These are phyloP conservation scores for Zanthoxylum bungeanum DNA, from an alignment of 345 rosid species.

Conservation along the genomic window DNA sequence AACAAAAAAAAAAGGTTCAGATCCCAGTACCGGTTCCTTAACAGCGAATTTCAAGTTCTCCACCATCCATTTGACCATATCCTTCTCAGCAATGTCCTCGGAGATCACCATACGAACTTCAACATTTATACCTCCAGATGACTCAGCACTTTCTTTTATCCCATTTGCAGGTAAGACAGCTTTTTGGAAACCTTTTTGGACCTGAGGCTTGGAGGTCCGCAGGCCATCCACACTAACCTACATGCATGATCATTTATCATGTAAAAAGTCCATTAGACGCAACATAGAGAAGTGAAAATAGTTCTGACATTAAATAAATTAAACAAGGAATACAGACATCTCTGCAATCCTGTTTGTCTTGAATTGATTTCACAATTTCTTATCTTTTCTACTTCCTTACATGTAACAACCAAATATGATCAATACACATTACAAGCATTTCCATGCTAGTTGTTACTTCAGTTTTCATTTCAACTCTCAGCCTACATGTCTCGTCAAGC, in stretches of 20 bases:
- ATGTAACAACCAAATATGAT: background rate
- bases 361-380: background rate
- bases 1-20: slow-evolving; percentile 22
- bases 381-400: too few species aligned
- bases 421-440: too few species aligned
- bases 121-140: slow-evolving; percentile 65
- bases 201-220: slow-evolving; percentile 76
- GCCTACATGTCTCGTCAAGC: background rate
- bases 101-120: slow-evolving; percentile 63
- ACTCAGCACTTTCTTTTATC: slow-evolving; percentile 43
- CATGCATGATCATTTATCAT: slow-evolving; percentile 13
- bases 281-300: background rate
- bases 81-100: slow-evolving; percentile 50
- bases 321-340: background rate
- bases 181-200: slow-evolving; percentile 30
- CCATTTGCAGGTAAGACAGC: slow-evolving; percentile 46
- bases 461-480: background rate
- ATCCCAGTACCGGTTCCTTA: slow-evolving; percentile 74
- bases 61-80: slow-evolving; percentile 63
- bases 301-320: slow-evolving; percentile 1
- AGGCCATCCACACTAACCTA: slow-evolving; percentile 85
- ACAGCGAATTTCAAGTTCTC: slow-evolving; percentile 88
- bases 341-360: background rate
- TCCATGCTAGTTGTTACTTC: slow-evolving; percentile 5
- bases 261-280: slow-evolving; percentile 3